These are phyloP conservation scores for Penicillium fuscoglaucum DNA, from an alignment of 2,329 filamentous ascomycete species.

Conservation along the genomic window DNA sequence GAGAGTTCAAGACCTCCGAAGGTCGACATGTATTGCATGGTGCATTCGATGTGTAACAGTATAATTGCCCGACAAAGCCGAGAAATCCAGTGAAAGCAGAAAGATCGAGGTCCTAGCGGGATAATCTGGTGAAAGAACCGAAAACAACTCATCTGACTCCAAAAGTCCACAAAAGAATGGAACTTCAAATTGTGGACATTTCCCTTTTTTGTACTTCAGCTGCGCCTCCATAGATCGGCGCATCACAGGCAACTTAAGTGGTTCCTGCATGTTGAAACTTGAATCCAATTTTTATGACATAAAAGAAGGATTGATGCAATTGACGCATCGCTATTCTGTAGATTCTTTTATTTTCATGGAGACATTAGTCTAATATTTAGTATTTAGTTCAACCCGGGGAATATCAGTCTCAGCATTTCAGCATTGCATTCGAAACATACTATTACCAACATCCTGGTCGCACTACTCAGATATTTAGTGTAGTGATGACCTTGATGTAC, in stretches of 20 bases:
- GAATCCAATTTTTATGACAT: neutral
- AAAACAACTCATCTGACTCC: neutral
- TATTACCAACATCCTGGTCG: neutral
- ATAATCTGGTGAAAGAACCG: neutral
- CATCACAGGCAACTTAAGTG: neutral
- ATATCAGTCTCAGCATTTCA: neutral
- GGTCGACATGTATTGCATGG: neutral
- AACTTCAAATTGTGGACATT: neutral
- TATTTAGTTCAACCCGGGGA: neutral
- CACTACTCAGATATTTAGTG: neutral
- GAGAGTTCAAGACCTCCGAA: neutral
- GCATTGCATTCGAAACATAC: neutral
- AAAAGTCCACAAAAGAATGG: no score
- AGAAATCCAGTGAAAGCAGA: neutral
- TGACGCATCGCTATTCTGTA: neutral
- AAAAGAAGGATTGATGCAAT: neutral
- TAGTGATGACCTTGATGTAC: neutral
- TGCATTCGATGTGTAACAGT: conserved; percentile 4
- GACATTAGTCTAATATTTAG: neutral
- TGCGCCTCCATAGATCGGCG: neutral
- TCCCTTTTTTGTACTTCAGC: neutral
- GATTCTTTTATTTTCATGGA: neutral
- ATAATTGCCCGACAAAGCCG: neutral
- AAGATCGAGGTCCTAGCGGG: neutral
- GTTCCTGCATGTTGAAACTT: conserved; percentile 6